Conservation (phyloP, 345 rosid genomes). For the Aquilaria yunnanensis region DNA sequence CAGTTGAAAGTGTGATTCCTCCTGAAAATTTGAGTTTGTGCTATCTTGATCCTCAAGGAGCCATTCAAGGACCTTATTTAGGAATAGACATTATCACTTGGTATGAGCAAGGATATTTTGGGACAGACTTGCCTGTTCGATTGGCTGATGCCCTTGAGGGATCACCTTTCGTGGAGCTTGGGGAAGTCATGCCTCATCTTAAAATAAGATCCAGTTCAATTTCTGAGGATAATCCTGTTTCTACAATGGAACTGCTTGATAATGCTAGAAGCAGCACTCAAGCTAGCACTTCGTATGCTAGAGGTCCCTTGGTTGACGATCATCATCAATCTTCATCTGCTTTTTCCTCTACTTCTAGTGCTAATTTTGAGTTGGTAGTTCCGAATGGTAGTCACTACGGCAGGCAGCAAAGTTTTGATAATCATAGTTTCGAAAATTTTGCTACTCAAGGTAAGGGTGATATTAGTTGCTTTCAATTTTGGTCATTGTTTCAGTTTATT, state of each 20-base stretch:
- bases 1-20: conserved; percentile 8
- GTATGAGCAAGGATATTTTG: conserved; percentile 94
- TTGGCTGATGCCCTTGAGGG: conserved; percentile 71
- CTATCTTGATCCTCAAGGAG: conserved; percentile 89
- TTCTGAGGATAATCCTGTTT: not conserved
- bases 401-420: conserved; percentile 16
- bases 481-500: conserved; percentile 2
- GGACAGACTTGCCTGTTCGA: conserved; percentile 71
- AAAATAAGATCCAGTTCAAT: conserved; percentile 16
- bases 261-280: not conserved
- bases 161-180: conserved; percentile 60
- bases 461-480: conserved; percentile 16
- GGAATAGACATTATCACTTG: conserved; percentile 76
- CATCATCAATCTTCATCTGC: conserved; percentile 17
- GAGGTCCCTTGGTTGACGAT: conserved; percentile 7
- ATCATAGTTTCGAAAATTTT: conserved; percentile 23
- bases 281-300: no score
- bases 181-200: conserved; percentile 63
- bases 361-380: conserved; percentile 13
- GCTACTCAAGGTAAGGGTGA: conserved; percentile 47
- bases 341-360: conserved; percentile 12
- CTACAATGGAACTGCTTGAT: conserved; percentile 16
- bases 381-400: conserved; percentile 12
- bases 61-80: conserved; percentile 74
- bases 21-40: conserved; percentile 61